Evolutionary conservation across 768 basidiomycete genomes (phyloP), one percentile per base, ranked within the genome.

Genomic region (Lentinus tigrinus): DNA sequence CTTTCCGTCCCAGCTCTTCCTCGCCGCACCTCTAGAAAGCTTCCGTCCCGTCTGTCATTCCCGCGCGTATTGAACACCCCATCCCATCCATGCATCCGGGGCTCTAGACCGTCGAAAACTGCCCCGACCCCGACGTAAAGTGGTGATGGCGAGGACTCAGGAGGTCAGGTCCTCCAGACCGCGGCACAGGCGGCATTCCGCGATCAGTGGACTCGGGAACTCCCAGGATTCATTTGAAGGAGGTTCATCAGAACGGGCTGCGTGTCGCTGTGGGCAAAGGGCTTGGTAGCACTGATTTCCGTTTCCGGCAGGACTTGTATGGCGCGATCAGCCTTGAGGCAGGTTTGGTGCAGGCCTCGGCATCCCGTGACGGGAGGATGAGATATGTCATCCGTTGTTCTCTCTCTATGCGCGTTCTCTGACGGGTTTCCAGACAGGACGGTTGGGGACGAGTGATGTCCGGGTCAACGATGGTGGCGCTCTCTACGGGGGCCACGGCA

Each of bases 291-390:
- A 47, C 42, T 28, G 10, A 36, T 34, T 61, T 24, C 63, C 51
- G 13, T 28, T 50, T 44, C 10, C 16, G 63, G 63, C 14, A 60
- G 48, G 49, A 47, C 36, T 13, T 48, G 46, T 34, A 57, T 64
- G 57, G 63, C 57, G 55, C 63, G 47, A 64, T 61, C 57, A 17
- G 63, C 63, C 63, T 64, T 58, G 63, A 64, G 63, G 63, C 60
- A 53, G 53, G 36, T 52, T 44, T 53, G 47, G 44, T 56, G 48
- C 26, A 50, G 11, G 47, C 48, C 54, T 47, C 52, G 39, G 55
- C 46, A 24, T 54, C 62, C 49, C 62, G 62, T 63, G 62, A 63
- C 52, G 24, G 43, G 42, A 28, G n/a, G 31, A 11, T 37, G 52
- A 49, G 47, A 51, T 63, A 26, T 54, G 62, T 63, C 47, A 60